A percentile compares a stretch with the other conserved stretches of the same genome.
Conservation (phyloP, 305 asterid species). For the Fraxinus sp. region DNA sequence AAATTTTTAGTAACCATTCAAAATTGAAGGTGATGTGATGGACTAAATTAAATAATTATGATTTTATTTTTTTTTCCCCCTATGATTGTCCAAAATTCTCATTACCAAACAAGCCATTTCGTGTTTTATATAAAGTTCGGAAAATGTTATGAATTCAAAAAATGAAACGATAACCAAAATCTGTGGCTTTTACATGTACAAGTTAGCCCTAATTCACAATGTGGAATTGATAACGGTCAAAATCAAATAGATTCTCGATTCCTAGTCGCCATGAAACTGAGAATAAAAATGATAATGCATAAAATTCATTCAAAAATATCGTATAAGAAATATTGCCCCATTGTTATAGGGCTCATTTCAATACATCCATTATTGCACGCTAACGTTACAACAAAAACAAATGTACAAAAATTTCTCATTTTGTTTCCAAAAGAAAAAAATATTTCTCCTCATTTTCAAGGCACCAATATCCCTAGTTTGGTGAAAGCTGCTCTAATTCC, state of each 20-base stretch:
- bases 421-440: neutral
- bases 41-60: neutral
- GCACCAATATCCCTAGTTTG: neutral
- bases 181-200: neutral
- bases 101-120: neutral
- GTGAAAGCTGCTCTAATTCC: neutral
- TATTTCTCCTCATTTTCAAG: neutral
- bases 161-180: neutral
- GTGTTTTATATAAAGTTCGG: neutral
- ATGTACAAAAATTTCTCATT: neutral
- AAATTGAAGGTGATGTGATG: neutral
- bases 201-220: neutral
- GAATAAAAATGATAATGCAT: neutral
- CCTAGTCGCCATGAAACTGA: neutral
- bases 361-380: neutral
- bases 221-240: neutral
- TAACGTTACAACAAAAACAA: neutral
- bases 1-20: neutral
- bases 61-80: neutral
- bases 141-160: neutral
- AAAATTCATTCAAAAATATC: neutral
- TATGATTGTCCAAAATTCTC: neutral
- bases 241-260: neutral
- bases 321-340: neutral
- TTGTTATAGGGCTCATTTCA: neutral